These are phyloP conservation scores for Penicilliopsis zonata DNA, from an alignment of 495 filamentous ascomycete genomes.

Conservation along the genomic window DNA sequence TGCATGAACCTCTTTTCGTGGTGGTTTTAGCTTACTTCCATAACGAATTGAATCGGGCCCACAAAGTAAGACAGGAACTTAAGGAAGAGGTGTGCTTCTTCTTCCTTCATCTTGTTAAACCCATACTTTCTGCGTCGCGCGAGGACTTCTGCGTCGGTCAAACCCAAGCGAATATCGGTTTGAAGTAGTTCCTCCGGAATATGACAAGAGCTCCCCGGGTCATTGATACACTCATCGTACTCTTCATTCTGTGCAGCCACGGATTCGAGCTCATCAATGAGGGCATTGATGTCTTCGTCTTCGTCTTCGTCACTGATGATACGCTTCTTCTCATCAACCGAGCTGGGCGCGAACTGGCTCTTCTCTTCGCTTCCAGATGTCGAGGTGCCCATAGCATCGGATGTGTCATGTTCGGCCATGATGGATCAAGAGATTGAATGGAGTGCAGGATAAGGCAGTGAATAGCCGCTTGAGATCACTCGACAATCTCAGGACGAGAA, in stretches of 20 bases:
- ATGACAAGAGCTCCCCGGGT: slow-evolving; percentile 20
- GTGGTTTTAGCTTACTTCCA: slow-evolving; percentile 82
- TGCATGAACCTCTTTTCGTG: too few species aligned
- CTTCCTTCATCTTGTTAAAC: slow-evolving; percentile 80
- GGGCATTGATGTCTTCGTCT: slow-evolving; percentile 63
- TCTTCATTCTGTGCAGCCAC: slow-evolving; percentile 56
- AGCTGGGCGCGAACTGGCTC: background rate
- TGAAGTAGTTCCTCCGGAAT: slow-evolving; percentile 56
- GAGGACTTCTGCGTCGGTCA: slow-evolving; percentile 57
- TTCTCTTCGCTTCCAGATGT: background rate
- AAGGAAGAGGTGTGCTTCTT: slow-evolving; percentile 71
- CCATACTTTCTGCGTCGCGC: slow-evolving; percentile 67
- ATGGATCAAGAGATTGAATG: too few species aligned
- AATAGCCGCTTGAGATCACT: too few species aligned
- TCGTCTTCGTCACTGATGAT: slow-evolving; percentile 47
- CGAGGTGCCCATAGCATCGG: background rate
- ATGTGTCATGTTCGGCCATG: background rate
- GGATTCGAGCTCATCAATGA: slow-evolving; percentile 76
- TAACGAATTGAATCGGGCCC: slow-evolving; percentile 87
- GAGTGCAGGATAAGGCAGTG: too few species aligned
- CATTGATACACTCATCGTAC: slow-evolving; percentile 30
- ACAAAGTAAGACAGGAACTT: slow-evolving; percentile 81
- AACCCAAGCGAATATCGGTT: slow-evolving; percentile 58
- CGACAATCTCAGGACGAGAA: too few species aligned
- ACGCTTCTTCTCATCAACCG: slow-evolving; percentile 11